These are phyloP conservation scores for Penicillium waksmanii DNA, from an alignment of 495 filamentous ascomycete genomes.

Conservation along the genomic window DNA sequence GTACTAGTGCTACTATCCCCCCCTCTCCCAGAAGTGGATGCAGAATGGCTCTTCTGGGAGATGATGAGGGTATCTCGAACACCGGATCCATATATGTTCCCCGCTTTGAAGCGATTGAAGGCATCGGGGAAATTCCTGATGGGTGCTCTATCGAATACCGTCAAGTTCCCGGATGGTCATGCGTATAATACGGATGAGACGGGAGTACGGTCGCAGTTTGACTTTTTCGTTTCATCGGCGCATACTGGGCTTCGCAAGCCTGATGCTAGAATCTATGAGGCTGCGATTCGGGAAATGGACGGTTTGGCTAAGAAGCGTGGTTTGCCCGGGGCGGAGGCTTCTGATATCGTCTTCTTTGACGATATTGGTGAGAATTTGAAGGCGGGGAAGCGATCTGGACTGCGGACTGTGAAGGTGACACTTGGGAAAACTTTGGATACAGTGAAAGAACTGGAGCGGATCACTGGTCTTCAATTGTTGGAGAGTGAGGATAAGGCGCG, in stretches of 20 bases:
- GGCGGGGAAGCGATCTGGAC: conserved; percentile 72
- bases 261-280: conserved; percentile 76
- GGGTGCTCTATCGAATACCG: conserved; percentile 86
- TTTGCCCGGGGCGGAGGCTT: conserved; percentile 58
- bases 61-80: conserved; percentile 81
- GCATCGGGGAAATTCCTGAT: conserved; percentile 68
- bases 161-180: conserved; percentile 75
- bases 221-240: conserved; percentile 81
- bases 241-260: conserved; percentile 91
- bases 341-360: conserved; percentile 86
- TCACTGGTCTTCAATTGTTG: conserved; percentile 59
- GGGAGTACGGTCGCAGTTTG: conserved; percentile 65
- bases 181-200: conserved; percentile 50
- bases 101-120: conserved; percentile 72
- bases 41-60: conserved; percentile 79
- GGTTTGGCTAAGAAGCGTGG: conserved; percentile 58
- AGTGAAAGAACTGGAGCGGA: conserved; percentile 65
- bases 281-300: conserved; percentile 67
- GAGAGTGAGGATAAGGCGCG: conserved; percentile 46
- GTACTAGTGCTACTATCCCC: conserved; percentile 47
- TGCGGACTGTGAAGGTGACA: conserved; percentile 81
- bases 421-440: conserved; percentile 80
- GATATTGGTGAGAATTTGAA: conserved; percentile 96
- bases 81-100: conserved; percentile 85
- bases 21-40: conserved; percentile 74